Percentiles rank a stretch among this genome's conserved stretches.
Conservation (phyloP, 2,329 filamentous ascomycete genomes). For the Penicillium sp. region DNA sequence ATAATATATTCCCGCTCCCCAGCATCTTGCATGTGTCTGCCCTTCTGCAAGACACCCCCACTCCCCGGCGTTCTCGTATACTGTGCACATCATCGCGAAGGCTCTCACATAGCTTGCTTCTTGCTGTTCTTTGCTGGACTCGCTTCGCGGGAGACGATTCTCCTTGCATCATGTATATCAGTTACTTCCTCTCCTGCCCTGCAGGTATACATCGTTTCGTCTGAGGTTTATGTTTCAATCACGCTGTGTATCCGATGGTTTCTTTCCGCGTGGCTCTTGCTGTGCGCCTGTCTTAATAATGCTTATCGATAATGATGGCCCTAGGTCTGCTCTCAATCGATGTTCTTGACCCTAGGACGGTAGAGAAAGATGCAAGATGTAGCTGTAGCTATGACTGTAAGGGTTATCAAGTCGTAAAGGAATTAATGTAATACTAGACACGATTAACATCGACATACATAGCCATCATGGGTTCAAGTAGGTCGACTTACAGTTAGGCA, state of each 20-base stretch:
- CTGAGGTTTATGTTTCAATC: background rate
- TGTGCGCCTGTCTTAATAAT: constrained; percentile 21
- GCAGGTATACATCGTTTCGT: background rate
- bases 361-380: background rate
- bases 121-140: constrained; percentile 19
- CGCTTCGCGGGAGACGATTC: constrained; percentile 15
- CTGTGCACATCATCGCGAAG: constrained; percentile 13
- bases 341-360: background rate
- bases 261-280: constrained; percentile 10
- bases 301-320: constrained; percentile 12
- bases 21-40: constrained; percentile 24
- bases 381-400: background rate
- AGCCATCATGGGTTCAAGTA: background rate
- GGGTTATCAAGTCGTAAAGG: constrained; percentile 32
- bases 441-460: background rate
- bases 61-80: constrained; percentile 18
- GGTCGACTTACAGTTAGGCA: constrained; percentile 40
- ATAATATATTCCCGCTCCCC: constrained; percentile 17
- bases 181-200: background rate
- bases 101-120: constrained; percentile 23
- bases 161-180: constrained; percentile 27
- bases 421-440: constrained; percentile 45
- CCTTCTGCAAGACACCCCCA: constrained; percentile 6
- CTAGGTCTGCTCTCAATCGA: background rate
- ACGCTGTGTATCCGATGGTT: background rate